Evolutionary conservation across 495 filamentous ascomycete genomes (phyloP).

Genomic region (Penicillium alfredii): DNA sequence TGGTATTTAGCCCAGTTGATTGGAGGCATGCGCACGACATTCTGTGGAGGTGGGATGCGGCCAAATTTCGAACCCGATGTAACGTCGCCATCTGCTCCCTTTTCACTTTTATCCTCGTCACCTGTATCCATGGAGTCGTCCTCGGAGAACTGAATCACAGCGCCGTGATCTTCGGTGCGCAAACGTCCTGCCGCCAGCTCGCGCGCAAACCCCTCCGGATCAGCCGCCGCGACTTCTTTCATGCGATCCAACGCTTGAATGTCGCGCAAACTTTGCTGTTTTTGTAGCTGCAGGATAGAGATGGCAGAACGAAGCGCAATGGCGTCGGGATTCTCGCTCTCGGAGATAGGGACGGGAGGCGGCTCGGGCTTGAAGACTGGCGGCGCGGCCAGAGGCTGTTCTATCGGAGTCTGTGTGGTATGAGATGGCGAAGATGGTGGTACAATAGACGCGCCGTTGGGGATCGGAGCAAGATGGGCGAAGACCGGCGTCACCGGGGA

Average conservation of each 20-base stretch:
- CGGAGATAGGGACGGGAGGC: constrained; percentile 59
- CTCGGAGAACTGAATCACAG: constrained; percentile 36
- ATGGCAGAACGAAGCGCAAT: constrained; percentile 77
- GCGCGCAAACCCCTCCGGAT: constrained; percentile 62
- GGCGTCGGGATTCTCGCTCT: constrained; percentile 75
- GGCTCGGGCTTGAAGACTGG: constrained; percentile 42
- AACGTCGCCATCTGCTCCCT: constrained; percentile 19
- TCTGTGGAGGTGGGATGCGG: constrained; percentile 70
- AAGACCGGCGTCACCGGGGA: constrained; percentile 45
- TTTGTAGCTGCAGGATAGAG: constrained; percentile 76
- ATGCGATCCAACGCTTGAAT: constrained; percentile 56
- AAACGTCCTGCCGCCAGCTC: constrained; percentile 55
- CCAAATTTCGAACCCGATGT: constrained; percentile 32
- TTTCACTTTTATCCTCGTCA: constrained; percentile 29
- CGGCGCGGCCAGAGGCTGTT: constrained; percentile 13
- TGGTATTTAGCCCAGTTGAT: constrained; percentile 91
- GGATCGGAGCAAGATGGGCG: constrained; percentile 34
- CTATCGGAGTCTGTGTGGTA: constrained; percentile 13
- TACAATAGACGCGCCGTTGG: constrained; percentile 29
- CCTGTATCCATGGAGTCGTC: constrained; percentile 30
- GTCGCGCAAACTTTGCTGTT: constrained; percentile 65
- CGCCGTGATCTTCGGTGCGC: constrained; percentile 32
- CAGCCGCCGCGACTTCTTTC: constrained; percentile 56
- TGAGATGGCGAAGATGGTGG: constrained; percentile 33
- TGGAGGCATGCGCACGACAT: constrained; percentile 73